Conservation (phyloP, 441 rosid genomes). For the Populus hybrid region DNA sequence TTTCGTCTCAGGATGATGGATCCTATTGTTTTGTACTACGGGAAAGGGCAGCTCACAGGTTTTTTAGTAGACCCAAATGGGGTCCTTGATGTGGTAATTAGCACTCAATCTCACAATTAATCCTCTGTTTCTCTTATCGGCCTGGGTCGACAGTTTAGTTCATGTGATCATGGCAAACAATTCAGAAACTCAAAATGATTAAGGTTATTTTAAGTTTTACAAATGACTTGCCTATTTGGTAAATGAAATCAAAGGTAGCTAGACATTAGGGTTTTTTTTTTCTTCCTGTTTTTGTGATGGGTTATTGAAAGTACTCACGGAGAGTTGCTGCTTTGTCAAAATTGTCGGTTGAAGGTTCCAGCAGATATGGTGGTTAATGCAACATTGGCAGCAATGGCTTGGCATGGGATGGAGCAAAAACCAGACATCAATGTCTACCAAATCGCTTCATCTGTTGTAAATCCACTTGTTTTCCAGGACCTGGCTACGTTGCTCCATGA, state of each 20-base stretch:
- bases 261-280: not conserved
- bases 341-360: constrained; percentile 51
- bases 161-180: not conserved
- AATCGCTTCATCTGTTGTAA: constrained; percentile 82
- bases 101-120: not conserved
- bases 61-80: constrained; percentile 82
- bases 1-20: constrained; percentile 82
- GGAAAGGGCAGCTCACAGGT: constrained; percentile 89
- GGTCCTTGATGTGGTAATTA: constrained; percentile 81
- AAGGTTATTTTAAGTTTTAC: not conserved
- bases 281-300: not conserved
- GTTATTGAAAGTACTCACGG: not conserved
- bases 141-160: not conserved
- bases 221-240: not conserved
- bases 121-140: not conserved
- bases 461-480: constrained; percentile 70
- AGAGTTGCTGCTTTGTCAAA: not conserved
- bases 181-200: not conserved
- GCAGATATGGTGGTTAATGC: constrained; percentile 97
- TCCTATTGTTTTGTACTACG: constrained; percentile 85
- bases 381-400: constrained; percentile 84
- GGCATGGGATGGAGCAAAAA: constrained; percentile 58
- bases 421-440: constrained; percentile 77
- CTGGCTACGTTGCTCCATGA: constrained; percentile 59
- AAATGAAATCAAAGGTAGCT: not conserved